Conservation (phyloP, 139 green algal genomes). For the Mychonastes homosphaera region DNA sequence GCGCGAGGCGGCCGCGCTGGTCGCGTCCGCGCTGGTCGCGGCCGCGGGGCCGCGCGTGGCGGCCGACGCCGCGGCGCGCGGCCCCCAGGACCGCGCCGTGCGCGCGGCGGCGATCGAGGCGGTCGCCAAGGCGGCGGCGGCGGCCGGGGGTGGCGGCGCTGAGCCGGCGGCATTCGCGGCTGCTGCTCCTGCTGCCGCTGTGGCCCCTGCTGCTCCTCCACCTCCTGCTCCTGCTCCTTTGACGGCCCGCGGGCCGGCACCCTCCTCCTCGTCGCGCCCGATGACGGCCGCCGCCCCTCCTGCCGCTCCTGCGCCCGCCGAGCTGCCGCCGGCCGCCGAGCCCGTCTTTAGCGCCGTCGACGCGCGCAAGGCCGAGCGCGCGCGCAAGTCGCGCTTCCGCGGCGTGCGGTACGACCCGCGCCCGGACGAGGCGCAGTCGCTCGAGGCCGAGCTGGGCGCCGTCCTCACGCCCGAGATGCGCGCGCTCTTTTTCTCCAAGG, state of each 20-base stretch:
- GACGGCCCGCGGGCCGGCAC: not conserved
- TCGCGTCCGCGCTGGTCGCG: constrained; percentile 42
- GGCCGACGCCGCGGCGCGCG: not conserved
- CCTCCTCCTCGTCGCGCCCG: not conserved
- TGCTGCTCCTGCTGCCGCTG: not conserved
- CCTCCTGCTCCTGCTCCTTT: not conserved
- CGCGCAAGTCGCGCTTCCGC: constrained; percentile 25
- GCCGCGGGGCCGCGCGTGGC: constrained; percentile 16
- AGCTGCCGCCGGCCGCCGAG: not conserved
- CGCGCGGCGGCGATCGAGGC: constrained; percentile 29
- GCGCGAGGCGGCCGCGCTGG: constrained; percentile 43
- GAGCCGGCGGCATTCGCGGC: not conserved
- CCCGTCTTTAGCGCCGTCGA: no score
- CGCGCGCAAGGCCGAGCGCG: constrained; percentile 55
- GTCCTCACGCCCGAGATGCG: constrained; percentile 31
- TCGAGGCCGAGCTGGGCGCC: constrained; percentile 51
- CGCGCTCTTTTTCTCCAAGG: constrained; percentile 40
- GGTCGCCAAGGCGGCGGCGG: constrained; percentile 22
- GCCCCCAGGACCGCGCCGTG: constrained; percentile 3
- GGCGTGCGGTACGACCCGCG: constrained; percentile 59
- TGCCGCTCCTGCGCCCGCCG: constrained; percentile 1
- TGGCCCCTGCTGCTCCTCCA: not conserved
- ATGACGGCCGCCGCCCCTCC: not conserved
- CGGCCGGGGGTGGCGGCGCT: not conserved
- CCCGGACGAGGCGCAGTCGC: constrained; percentile 46